These are phyloP conservation scores for Myxozyma udenii DNA, from an alignment of 805 yeast species.

Conservation along the genomic window DNA sequence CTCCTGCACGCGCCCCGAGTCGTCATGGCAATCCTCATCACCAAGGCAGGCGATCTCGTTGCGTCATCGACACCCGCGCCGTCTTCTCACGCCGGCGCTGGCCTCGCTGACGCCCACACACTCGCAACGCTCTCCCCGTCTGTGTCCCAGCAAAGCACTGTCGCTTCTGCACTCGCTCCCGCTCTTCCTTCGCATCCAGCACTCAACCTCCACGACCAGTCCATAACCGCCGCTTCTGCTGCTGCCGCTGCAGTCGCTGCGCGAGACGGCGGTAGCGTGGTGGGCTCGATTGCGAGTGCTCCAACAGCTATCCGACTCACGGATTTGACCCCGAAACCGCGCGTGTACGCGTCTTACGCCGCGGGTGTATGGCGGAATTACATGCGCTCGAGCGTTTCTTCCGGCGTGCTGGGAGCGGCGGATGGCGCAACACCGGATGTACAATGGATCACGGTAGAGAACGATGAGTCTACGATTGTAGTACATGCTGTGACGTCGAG, in stretches of 20 bases:
- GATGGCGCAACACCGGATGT: not conserved
- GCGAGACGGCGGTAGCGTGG: not conserved
- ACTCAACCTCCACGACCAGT: not conserved
- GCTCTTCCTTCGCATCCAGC: too few relatives aligned
- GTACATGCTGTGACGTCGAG: conserved; percentile 11
- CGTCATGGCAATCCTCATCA: conserved; percentile 21
- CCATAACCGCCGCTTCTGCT: not conserved
- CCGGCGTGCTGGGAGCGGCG: conserved; percentile 4
- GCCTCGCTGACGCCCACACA: conserved; percentile 2
- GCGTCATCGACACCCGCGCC: conserved; percentile 18
- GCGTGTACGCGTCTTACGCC: conserved; percentile 31
- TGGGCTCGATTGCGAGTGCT: conserved; percentile 1
- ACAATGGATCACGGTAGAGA: conserved; percentile 34
- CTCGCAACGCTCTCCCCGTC: conserved; percentile 24
- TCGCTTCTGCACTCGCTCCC: not conserved
- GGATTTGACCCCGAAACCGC: conserved; percentile 24
- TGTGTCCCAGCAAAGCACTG: conserved; percentile 14
- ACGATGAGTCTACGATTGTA: conserved; percentile 28
- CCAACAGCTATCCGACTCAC: conserved; percentile 18
- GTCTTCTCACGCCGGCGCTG: not conserved
- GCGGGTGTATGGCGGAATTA: conserved; percentile 30
- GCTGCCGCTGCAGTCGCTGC: not conserved
- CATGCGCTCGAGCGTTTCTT: not conserved
- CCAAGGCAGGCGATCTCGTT: conserved; percentile 18
- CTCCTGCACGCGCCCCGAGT: conserved; percentile 19